phyloP scores from a whole-genome alignment of 345 rosid species.

The Brassica carinata region DNA sequence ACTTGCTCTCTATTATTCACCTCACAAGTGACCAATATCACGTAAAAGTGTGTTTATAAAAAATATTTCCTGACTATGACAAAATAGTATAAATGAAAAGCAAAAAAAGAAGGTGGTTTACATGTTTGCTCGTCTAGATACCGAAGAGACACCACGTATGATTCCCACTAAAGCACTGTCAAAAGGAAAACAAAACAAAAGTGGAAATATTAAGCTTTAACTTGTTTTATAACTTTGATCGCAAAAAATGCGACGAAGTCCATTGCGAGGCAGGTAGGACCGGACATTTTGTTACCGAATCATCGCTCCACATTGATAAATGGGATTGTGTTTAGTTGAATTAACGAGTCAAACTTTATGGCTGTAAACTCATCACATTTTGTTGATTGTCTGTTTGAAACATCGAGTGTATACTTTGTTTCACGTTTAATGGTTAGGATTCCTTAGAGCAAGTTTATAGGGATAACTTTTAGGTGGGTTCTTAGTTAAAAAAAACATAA shows the following conservation, averaged over 20 bases:
- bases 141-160: slow-evolving; percentile 35
- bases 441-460: background rate
- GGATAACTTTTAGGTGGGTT: no score
- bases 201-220: slow-evolving; percentile 19
- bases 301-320: slow-evolving; percentile 15
- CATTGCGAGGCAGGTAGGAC: slow-evolving; percentile 25
- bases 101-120: slow-evolving; percentile 9
- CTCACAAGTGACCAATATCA: background rate
- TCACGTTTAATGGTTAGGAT: background rate
- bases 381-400: background rate
- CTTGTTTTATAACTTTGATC: slow-evolving; percentile 2
- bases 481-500: no score
- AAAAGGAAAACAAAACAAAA: slow-evolving; percentile 1
- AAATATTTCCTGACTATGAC: background rate
- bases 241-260: slow-evolving; percentile 12
- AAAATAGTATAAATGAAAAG: background rate
- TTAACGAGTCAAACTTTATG: slow-evolving; percentile 39
- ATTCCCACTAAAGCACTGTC: slow-evolving; percentile 36
- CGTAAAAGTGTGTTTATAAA: background rate
- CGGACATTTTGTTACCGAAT: slow-evolving; percentile 15
- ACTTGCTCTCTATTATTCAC: background rate
- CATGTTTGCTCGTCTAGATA: slow-evolving; percentile 25
- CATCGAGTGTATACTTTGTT: background rate
- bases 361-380: slow-evolving; percentile 26
- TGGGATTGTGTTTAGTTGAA: slow-evolving; percentile 5